Conservation (phyloP, 768 basidiomycete species). For the Mycena floridula region DNA sequence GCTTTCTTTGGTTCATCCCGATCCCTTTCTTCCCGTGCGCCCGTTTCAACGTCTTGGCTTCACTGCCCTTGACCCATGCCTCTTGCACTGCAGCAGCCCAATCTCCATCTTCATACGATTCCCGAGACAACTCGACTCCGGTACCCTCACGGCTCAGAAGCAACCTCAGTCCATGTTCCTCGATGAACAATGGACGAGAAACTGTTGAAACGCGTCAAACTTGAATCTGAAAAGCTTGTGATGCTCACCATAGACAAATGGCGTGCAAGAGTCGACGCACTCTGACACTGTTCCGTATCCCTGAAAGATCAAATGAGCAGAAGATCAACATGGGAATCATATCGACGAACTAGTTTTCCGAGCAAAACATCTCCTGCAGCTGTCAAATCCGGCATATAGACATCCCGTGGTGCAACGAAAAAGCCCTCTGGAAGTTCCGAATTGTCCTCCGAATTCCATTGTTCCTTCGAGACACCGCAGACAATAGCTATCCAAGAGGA, state of each 20-base stretch:
- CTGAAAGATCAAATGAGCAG: slow-evolving; percentile 23
- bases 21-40: slow-evolving; percentile 26
- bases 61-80: slow-evolving; percentile 49
- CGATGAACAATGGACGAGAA: slow-evolving; percentile 73
- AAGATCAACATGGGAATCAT: background rate
- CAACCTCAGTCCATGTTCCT: slow-evolving; percentile 70
- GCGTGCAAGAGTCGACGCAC: slow-evolving; percentile 69
- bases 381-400: slow-evolving; percentile 81
- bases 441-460: slow-evolving; percentile 32
- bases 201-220: slow-evolving; percentile 30
- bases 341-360: slow-evolving; percentile 62
- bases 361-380: slow-evolving; percentile 69
- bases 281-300: slow-evolving; percentile 82
- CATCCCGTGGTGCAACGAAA: slow-evolving; percentile 68
- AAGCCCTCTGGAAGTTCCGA: slow-evolving; percentile 56
- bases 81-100: slow-evolving; percentile 57
- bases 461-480: slow-evolving; percentile 64
- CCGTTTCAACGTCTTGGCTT: slow-evolving; percentile 42
- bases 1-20: slow-evolving; percentile 32
- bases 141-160: slow-evolving; percentile 59
- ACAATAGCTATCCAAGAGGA: slow-evolving; percentile 74
- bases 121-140: slow-evolving; percentile 61
- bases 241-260: slow-evolving; percentile 68
- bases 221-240: background rate
- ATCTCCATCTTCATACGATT: slow-evolving; percentile 64